These are phyloP conservation scores for Musa troglodytarum DNA, from an alignment of 176 grass and related monocot genomes.

Conservation along the genomic window DNA sequence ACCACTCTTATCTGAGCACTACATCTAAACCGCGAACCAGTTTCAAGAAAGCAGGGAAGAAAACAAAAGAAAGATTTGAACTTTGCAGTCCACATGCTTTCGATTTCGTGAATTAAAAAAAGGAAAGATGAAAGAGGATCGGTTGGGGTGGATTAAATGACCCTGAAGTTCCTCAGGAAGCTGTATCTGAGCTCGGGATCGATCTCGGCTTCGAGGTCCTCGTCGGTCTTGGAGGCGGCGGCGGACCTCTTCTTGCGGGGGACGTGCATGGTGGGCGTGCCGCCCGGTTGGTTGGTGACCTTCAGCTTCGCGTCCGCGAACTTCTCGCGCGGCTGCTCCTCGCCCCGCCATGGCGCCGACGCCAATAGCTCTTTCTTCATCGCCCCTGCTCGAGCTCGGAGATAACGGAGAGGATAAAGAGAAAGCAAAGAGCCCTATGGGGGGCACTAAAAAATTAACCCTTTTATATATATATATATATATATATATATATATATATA, in stretches of 20 bases:
- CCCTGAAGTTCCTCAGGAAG: constrained; percentile 46
- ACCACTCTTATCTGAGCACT: not conserved
- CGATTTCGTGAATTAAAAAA: not conserved
- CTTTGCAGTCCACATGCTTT: not conserved
- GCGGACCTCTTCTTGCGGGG: constrained; percentile 30
- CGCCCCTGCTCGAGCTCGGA: constrained; percentile 15
- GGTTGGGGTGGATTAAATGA: not conserved
- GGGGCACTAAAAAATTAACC: not conserved
- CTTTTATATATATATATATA: too few species aligned
- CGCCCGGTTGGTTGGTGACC: constrained; percentile 55
- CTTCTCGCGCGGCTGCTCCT: constrained; percentile 41
- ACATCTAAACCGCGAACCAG: not conserved
- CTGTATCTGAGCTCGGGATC: constrained; percentile 66
- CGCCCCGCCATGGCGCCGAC: constrained; percentile 63
- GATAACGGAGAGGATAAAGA: not conserved
- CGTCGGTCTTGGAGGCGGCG: constrained; percentile 28
- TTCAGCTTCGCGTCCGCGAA: constrained; percentile 56
- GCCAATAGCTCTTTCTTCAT: constrained; percentile 74
- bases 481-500: too few species aligned
- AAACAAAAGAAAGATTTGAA: not conserved
- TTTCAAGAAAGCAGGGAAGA: not conserved
- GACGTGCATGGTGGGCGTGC: constrained; percentile 69
- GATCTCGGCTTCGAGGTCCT: constrained; percentile 62
- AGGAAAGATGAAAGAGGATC: not conserved
- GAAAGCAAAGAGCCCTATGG: not conserved